A percentile compares a stretch with the other conserved stretches of the same genome.
Evolutionary conservation across 257 asterid genomes (phyloP).

Genomic region (Ballota nigra): DNA sequence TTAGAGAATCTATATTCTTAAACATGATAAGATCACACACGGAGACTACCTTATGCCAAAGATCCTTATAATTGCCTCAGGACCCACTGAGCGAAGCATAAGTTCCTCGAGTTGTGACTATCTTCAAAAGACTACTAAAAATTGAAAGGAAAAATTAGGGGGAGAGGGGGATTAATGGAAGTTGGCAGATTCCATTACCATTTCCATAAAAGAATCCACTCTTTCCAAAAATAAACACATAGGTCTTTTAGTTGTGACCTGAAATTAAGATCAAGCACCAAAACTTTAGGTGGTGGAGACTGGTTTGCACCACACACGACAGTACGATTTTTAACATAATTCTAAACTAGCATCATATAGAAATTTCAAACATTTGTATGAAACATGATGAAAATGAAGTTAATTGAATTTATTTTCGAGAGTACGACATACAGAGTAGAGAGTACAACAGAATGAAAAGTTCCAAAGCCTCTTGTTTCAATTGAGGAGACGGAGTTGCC

Average conservation of each 20-base stretch:
- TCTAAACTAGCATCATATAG: too few species aligned
- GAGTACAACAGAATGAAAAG: slow-evolving; percentile 3
- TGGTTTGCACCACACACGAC: too few species aligned
- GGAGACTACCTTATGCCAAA: slow-evolving; percentile 87
- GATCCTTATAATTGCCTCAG: slow-evolving; percentile 81
- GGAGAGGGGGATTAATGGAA: background rate
- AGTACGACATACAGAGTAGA: slow-evolving; percentile 4
- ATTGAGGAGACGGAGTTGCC: slow-evolving; percentile 35
- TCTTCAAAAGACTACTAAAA: slow-evolving; percentile 74
- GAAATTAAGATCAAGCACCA: background rate
- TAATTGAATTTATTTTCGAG: background rate
- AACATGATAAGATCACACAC: too few species aligned
- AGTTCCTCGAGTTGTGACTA: slow-evolving; percentile 65
- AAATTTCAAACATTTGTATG: too few species aligned
- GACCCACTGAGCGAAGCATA: slow-evolving; percentile 62
- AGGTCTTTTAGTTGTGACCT: background rate
- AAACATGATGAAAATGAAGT: too few species aligned
- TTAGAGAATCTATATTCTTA: background rate
- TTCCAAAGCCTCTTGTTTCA: slow-evolving; percentile 48
- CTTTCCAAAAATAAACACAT: background rate
- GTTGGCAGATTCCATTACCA: slow-evolving; percentile 9
- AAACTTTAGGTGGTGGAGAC: background rate
- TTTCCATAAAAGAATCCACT: background rate
- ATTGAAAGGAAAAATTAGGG: slow-evolving; percentile 9
- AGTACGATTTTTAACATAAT: too few species aligned